A percentile compares a stretch with the other conserved stretches of the same genome.
phyloP scores from a whole-genome alignment of 2,329 filamentous ascomycete genomes.

The Aphanoascus verrucosus region DNA sequence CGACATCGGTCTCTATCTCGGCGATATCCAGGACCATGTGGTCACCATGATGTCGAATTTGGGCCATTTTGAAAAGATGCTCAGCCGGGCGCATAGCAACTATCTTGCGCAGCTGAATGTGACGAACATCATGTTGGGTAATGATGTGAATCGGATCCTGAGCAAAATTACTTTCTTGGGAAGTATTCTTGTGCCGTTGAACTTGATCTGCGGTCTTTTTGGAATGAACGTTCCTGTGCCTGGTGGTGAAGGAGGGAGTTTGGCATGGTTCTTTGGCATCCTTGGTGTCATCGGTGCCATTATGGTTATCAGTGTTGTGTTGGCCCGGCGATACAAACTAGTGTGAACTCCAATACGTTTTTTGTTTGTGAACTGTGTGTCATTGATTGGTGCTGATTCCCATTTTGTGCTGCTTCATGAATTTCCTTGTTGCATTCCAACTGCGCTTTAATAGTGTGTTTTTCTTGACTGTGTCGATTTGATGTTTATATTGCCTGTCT shows the following conservation, averaged over 20 bases:
- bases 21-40: slow-evolving; percentile 97
- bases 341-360: slow-evolving; percentile 23
- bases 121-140: slow-evolving; percentile 79
- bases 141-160: slow-evolving; percentile 74
- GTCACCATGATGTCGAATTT: slow-evolving; percentile 98
- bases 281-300: slow-evolving; percentile 37
- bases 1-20: slow-evolving; percentile 91
- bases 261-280: slow-evolving; percentile 43
- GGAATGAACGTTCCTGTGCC: slow-evolving; percentile 44
- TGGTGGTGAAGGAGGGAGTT: slow-evolving; percentile 26
- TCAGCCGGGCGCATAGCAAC: slow-evolving; percentile 86
- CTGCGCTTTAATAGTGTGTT: not conserved
- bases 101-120: slow-evolving; percentile 92
- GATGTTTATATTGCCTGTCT: slow-evolving; percentile 1
- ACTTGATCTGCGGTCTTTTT: slow-evolving; percentile 62
- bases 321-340: slow-evolving; percentile 35
- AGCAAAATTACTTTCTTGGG: slow-evolving; percentile 93
- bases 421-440: not conserved
- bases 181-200: slow-evolving; percentile 91
- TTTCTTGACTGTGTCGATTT: not conserved
- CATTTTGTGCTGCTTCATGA: not conserved
- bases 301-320: slow-evolving; percentile 29
- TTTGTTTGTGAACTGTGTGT: not conserved
- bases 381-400: not conserved
- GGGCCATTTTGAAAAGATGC: slow-evolving; percentile 93